phyloP scores from a whole-genome alignment of 345 rosid species.

The Salix udensis region DNA sequence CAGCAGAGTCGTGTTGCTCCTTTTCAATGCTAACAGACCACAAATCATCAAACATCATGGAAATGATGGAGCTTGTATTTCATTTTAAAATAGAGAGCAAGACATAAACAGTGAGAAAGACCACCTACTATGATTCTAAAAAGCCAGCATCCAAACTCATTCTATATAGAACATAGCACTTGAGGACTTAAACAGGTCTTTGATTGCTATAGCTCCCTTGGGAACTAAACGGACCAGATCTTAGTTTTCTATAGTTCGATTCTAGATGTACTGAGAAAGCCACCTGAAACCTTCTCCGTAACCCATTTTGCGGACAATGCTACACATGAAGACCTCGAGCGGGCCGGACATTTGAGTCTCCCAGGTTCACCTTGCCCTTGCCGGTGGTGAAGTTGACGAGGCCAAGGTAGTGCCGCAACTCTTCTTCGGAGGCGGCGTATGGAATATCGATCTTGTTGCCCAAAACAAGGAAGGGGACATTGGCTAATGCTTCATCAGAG shows the following conservation, averaged over 20 bases:
- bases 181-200: neutral
- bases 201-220: neutral
- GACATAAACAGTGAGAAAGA: neutral
- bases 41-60: neutral
- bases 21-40: neutral
- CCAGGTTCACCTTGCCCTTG: slow-evolving; percentile 55
- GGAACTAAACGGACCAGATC: neutral
- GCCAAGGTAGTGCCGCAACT: slow-evolving; percentile 58
- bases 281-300: slow-evolving; percentile 79
- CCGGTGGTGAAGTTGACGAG: slow-evolving; percentile 70
- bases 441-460: slow-evolving; percentile 76
- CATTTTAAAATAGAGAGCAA: neutral
- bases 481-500: slow-evolving; percentile 50
- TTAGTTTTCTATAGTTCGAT: neutral
- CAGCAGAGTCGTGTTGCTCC: neutral
- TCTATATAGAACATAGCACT: slow-evolving; percentile 19
- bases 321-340: slow-evolving; percentile 71
- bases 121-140: slow-evolving; percentile 8
- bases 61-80: neutral
- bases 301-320: slow-evolving; percentile 77
- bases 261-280: slow-evolving; percentile 73
- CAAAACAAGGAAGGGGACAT: slow-evolving; percentile 58
- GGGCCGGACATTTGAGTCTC: slow-evolving; percentile 56
- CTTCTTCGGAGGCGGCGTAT: slow-evolving; percentile 73
- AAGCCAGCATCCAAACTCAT: slow-evolving; percentile 7